A percentile compares a stretch with the other conserved stretches of the same genome.
Conservation (phyloP, 2,329 filamentous ascomycete genomes). For the Macroventuria anomochaeta region DNA sequence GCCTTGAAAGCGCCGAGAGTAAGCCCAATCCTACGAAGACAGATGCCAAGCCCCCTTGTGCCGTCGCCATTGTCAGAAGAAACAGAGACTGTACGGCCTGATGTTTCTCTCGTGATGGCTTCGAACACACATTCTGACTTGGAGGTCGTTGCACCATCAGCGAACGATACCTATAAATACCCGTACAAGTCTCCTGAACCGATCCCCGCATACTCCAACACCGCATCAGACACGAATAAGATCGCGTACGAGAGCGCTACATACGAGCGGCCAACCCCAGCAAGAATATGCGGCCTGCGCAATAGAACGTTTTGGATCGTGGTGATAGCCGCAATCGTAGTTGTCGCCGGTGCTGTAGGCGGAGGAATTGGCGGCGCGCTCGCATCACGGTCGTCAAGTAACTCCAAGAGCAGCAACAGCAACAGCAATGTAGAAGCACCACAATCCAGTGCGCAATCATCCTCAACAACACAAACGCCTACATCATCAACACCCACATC, state of each 20-base stretch:
- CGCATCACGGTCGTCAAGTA: conserved; percentile 11
- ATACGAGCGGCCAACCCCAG: not conserved
- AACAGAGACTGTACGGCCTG: not conserved
- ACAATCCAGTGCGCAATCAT: not conserved
- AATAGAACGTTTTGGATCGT: conserved; percentile 19
- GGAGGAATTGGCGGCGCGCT: conserved; percentile 23
- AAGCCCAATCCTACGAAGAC: not conserved
- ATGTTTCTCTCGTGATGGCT: not conserved
- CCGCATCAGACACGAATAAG: conserved; percentile 5
- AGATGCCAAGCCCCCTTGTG: not conserved
- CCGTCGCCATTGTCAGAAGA: too few species aligned
- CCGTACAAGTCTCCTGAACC: not conserved
- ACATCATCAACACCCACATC: conserved; percentile 9
- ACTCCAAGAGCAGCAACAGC: not conserved
- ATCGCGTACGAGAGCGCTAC: conserved; percentile 1
- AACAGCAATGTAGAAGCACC: not conserved
- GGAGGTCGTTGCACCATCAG: not conserved
- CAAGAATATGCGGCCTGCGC: conserved; percentile 15
- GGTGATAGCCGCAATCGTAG: conserved; percentile 11
- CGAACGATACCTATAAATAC: not conserved
- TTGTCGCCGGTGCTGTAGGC: conserved; percentile 19
- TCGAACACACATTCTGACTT: conserved; percentile 4
- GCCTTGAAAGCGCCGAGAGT: not conserved
- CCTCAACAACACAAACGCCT: not conserved
- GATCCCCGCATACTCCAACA: not conserved